These are phyloP conservation scores for Metschnikowia similis DNA, from an alignment of 805 yeast genomes.

Conservation along the genomic window DNA sequence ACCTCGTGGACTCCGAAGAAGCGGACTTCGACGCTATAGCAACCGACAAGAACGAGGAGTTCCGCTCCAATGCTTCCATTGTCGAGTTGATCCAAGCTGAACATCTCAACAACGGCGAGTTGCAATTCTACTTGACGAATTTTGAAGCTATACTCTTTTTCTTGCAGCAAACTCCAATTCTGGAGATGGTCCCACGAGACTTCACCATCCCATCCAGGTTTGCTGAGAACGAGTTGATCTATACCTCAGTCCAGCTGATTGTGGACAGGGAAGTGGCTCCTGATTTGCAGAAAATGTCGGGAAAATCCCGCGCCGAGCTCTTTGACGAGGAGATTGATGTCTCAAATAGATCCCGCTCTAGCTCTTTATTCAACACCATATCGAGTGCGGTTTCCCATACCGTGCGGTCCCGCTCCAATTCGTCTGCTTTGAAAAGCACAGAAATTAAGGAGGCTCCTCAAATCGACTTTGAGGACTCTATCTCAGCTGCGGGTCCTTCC, in stretches of 20 bases:
- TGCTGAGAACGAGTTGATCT: conserved; percentile 14
- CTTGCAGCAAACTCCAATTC: conserved; percentile 32
- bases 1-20: conserved; percentile 3
- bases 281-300: neutral
- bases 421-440: conserved; percentile 22
- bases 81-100: conserved; percentile 23
- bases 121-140: conserved; percentile 37
- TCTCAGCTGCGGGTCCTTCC: conserved; percentile 6
- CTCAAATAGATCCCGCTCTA: conserved; percentile 32
- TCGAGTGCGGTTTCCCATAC: conserved; percentile 28
- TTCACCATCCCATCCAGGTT: conserved; percentile 7
- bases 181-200: conserved; percentile 21
- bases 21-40: conserved; percentile 1
- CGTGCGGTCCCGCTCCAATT: conserved; percentile 31
- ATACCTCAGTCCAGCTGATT: conserved; percentile 26
- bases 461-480: conserved; percentile 19
- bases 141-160: conserved; percentile 39
- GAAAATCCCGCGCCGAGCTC: conserved; percentile 4
- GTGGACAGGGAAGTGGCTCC: conserved; percentile 4
- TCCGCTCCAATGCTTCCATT: conserved; percentile 28
- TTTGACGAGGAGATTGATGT: conserved; percentile 11
- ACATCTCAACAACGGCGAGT: conserved; percentile 36
- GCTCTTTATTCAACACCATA: conserved; percentile 36
- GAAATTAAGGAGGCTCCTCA: conserved; percentile 24
- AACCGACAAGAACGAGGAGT: conserved; percentile 12